A percentile compares a stretch with the other conserved stretches of the same genome.
These are phyloP conservation scores for Euphorbia celastroides DNA, from an alignment of 441 rosid genomes.

Conservation along the genomic window DNA sequence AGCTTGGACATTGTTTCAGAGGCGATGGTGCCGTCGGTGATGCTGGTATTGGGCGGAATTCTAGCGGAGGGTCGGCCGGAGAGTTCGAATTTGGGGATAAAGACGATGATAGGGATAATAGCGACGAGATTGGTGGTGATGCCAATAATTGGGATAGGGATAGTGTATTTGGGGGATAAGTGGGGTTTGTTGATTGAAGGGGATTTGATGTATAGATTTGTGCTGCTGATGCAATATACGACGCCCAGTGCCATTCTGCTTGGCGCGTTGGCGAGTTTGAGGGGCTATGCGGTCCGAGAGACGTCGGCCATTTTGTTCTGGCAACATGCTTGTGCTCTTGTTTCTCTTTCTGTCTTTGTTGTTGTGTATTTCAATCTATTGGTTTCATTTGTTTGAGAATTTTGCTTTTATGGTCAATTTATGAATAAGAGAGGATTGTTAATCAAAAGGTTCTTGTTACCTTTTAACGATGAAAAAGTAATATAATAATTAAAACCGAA, in stretches of 20 bases:
- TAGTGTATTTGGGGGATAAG: slow-evolving; percentile 50
- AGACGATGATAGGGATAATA: slow-evolving; percentile 58
- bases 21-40: slow-evolving; percentile 88
- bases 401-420: neutral
- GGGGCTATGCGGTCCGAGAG: slow-evolving; percentile 78
- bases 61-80: slow-evolving; percentile 86
- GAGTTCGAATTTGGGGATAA: slow-evolving; percentile 60
- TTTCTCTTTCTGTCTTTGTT: slow-evolving; percentile 62
- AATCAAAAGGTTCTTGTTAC: too few relatives aligned
- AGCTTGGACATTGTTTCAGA: slow-evolving; percentile 69
- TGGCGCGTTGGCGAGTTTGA: slow-evolving; percentile 83
- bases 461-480: too few relatives aligned
- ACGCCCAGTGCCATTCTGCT: slow-evolving; percentile 86
- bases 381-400: slow-evolving; percentile 10
- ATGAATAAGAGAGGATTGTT: too few relatives aligned
- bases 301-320: slow-evolving; percentile 87
- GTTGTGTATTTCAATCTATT: slow-evolving; percentile 19
- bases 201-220: slow-evolving; percentile 68
- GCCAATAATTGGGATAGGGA: slow-evolving; percentile 70
- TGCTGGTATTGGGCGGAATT: slow-evolving; percentile 94
- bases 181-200: slow-evolving; percentile 38
- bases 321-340: slow-evolving; percentile 71
- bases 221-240: slow-evolving; percentile 77
- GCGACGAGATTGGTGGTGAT: slow-evolving; percentile 79
- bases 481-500: too few relatives aligned